phyloP scores from a whole-genome alignment of 2,329 filamentous ascomycete genomes.

The Cytospora piceae region DNA sequence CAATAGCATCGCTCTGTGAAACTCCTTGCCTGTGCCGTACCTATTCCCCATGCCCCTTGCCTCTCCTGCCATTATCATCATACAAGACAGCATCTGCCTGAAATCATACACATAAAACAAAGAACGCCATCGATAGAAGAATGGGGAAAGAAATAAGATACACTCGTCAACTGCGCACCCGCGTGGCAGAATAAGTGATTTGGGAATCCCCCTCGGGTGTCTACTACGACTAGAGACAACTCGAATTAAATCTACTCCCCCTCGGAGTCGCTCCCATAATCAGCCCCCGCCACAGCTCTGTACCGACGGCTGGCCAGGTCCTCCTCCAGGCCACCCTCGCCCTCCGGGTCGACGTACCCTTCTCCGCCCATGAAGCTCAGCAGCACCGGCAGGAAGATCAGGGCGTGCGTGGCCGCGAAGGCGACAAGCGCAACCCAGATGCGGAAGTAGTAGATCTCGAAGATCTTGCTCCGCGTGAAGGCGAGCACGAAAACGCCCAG shows the following conservation, averaged over 20 bases:
- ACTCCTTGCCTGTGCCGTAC: conserved; percentile 4
- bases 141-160: neutral
- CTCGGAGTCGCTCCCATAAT: conserved; percentile 70
- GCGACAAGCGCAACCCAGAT: conserved; percentile 92
- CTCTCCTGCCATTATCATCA: conserved; percentile 1
- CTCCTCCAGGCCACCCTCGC: conserved; percentile 85
- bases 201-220: no score
- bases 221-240: no score
- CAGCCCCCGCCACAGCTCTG: conserved; percentile 75
- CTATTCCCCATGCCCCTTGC: neutral
- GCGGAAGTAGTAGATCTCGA: conserved; percentile 98
- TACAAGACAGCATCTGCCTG: conserved; percentile 2
- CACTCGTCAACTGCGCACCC: neutral
- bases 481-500: conserved; percentile 90
- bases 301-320: conserved; percentile 82
- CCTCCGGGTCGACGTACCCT: conserved; percentile 86
- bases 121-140: neutral
- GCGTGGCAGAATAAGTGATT: no score
- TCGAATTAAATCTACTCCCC: conserved; percentile 50
- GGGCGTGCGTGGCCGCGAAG: conserved; percentile 84
- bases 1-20: neutral
- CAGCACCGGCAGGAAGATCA: conserved; percentile 89
- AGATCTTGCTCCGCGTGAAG: conserved; percentile 96
- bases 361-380: conserved; percentile 84
- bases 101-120: conserved; percentile 11